Base-by-base conservation (phyloP, 148 eudicot genomes). In the Agrostemma githago region DNA sequence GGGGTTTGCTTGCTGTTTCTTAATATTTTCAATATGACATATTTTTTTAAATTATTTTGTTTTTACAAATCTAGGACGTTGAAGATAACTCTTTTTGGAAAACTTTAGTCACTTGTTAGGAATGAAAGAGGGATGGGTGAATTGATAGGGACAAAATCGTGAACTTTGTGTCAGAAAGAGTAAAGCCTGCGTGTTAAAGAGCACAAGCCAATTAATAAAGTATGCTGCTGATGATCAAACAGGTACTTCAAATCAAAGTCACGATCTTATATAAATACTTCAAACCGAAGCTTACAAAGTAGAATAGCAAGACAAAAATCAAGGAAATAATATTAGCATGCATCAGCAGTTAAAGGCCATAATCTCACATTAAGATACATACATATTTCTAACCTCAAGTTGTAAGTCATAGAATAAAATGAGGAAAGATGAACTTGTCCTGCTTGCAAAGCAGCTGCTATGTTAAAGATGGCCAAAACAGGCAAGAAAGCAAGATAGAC, bases 401-500 rank as follows among this genome's bases (percentile, higher is more conserved):
- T 14, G 43, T 64, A 63, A 38, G 21, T 39, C 5, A 17, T 12
- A 37, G 21, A 19, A 66, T 20, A 15, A 72, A 44, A 67, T 37
- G 26, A 17, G 17, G 3, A 44, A 4, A 65, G 17, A 39, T 3
- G 46, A 68, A 12, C 34, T 58, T 9, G 44, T 11, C 72, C 39
- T 67, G 74, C 74, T 21, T 71, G 10, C 76, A 40, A 68, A 59
- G 58, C 60, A 43, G 38, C 11, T 37, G 34, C 51, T 26, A 15
- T 12, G 26, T 58, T n/a, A 51, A 44, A 11, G 15, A 20, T 9
- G 53, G 11, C 12, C 20, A 51, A 40, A 58, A 39, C 12, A 46
- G 38, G 67, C n/a, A 67, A 76, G 53, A 12, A 46, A 15, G 67
- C n/a, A 67, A 76, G 51, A 17, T 38, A 17, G 62, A 51, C 77